These are phyloP conservation scores for Laburnicola sp. DNA, from an alignment of 2,329 filamentous ascomycete species.

Conservation along the genomic window DNA sequence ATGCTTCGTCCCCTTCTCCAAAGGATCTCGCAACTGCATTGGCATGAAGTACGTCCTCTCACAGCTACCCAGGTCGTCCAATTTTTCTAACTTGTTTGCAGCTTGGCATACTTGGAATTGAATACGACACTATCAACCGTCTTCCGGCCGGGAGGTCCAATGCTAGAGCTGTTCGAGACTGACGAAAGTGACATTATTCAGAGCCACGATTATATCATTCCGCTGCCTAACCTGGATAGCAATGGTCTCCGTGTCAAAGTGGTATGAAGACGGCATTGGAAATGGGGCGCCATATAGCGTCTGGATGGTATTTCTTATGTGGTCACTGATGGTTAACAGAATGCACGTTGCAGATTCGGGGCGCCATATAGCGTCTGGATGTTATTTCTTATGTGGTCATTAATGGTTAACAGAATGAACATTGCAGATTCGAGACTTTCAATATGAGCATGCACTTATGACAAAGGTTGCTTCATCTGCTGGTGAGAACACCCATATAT, in stretches of 20 bases:
- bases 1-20: constrained; percentile 19
- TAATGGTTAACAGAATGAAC: too few relatives aligned
- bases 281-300: too few relatives aligned
- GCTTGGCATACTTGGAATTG: constrained; percentile 24
- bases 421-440: too few relatives aligned
- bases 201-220: constrained; percentile 33
- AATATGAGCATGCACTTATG: too few relatives aligned
- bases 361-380: too few relatives aligned
- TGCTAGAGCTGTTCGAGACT: constrained; percentile 25
- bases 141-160: constrained; percentile 13
- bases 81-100: neutral
- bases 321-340: too few relatives aligned
- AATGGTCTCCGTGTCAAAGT: constrained; percentile 18
- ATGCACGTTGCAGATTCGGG: too few relatives aligned
- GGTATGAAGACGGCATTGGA: too few relatives aligned
- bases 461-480: too few relatives aligned
- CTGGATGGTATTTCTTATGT: too few relatives aligned
- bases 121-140: constrained; percentile 25
- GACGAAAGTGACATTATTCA: constrained; percentile 19
- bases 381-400: too few relatives aligned
- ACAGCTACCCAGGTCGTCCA: neutral
- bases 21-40: constrained; percentile 21
- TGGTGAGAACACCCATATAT: too few relatives aligned
- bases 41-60: constrained; percentile 15
- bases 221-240: constrained; percentile 18